A percentile compares a stretch with the other conserved stretches of the same genome.
These are phyloP conservation scores for Luffa aegyptiaca DNA, from an alignment of 306 rosid species.

Conservation along the genomic window DNA sequence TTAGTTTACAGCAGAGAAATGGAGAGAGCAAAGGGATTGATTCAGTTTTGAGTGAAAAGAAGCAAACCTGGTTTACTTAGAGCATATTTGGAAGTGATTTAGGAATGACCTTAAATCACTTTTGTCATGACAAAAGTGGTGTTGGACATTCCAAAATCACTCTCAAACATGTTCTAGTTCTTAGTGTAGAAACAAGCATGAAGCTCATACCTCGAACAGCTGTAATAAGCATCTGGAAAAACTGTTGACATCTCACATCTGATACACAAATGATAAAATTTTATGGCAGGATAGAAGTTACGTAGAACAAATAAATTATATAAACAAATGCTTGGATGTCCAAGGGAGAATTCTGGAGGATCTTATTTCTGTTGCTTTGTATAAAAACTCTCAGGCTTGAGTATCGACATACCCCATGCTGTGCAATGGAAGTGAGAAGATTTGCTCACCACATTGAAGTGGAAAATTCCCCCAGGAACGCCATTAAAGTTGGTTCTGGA, in stretches of 20 bases:
- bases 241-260: conserved; percentile 8
- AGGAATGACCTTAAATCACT: too few relatives aligned
- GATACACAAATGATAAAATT: conserved; percentile 7
- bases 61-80: background rate
- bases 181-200: background rate
- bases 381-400: conserved; percentile 34
- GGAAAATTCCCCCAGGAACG: conserved; percentile 18
- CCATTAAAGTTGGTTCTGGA: conserved; percentile 15
- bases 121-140: too few relatives aligned
- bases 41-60: background rate
- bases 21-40: background rate
- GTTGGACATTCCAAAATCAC: too few relatives aligned
- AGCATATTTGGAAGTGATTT: too few relatives aligned
- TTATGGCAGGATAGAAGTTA: background rate
- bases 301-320: background rate
- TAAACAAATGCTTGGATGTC: conserved; percentile 4
- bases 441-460: conserved; percentile 15
- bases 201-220: background rate
- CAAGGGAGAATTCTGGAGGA: background rate
- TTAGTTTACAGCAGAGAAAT: background rate
- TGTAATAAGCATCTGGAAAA: background rate
- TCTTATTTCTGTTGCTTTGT: conserved; percentile 23
- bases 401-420: conserved; percentile 24
- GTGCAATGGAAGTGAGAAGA: conserved; percentile 18
- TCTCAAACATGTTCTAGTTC: too few relatives aligned